Percentiles rank a stretch among this genome's conserved stretches.
These are phyloP conservation scores for Diaporthe sp. DNA, from an alignment of 2,329 filamentous ascomycete genomes.

Conservation along the genomic window DNA sequence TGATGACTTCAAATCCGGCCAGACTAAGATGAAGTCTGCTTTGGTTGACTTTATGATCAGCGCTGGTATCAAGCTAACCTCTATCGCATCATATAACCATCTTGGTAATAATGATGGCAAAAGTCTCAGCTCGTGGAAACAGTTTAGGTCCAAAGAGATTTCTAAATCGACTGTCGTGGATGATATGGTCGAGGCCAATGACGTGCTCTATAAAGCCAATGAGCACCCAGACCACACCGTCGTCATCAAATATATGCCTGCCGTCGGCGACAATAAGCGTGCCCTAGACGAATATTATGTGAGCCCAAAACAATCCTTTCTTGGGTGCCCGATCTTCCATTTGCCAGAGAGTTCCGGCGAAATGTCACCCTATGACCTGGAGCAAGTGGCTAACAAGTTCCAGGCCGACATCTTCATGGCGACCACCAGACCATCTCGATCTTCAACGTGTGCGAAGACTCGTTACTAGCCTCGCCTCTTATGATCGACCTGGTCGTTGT, in stretches of 20 bases:
- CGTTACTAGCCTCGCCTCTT: constrained; percentile 91
- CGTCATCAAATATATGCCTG: constrained; percentile 99
- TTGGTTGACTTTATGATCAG: constrained; percentile 99
- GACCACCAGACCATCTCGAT: constrained; percentile 62
- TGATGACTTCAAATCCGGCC: constrained; percentile 99
- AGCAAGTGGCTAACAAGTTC: too few species aligned
- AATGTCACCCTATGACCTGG: too few species aligned
- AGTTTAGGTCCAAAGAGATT: constrained; percentile 99
- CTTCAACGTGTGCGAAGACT: constrained; percentile 99
- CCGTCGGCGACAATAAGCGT: constrained; percentile 98
- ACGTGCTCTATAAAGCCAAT: constrained; percentile 87
- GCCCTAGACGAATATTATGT: constrained; percentile 99
- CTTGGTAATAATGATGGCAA: constrained; percentile 99
- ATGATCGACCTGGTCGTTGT: constrained; percentile 97
- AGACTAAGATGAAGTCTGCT: constrained; percentile 99
- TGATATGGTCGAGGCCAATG: constrained; percentile 98
- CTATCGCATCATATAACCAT: constrained; percentile 99
- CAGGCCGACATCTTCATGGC: too few species aligned
- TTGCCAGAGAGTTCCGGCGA: too few species aligned
- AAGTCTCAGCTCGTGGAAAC: constrained; percentile 96
- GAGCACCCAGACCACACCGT: constrained; percentile 99
- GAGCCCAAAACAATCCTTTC: constrained; percentile 99
- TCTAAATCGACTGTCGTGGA: constrained; percentile 99
- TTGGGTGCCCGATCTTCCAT: too few species aligned
- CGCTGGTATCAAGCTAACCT: constrained; percentile 98